phyloP scores from a whole-genome alignment of 768 basidiomycete genomes.

The Mrakia hoshinonis region DNA sequence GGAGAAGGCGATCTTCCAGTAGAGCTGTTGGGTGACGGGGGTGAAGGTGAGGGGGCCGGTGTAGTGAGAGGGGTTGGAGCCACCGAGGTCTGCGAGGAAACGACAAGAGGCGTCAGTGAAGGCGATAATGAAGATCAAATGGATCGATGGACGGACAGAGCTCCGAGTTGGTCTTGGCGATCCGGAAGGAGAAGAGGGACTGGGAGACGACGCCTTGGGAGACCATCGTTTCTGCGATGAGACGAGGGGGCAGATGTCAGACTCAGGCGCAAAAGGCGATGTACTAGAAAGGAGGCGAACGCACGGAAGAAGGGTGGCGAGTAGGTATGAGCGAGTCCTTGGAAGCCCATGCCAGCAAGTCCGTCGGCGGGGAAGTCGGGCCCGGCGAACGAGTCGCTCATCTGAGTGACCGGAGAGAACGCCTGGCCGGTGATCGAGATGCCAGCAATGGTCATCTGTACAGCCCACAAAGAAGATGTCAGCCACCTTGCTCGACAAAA shows the following conservation, averaged over 20 bases:
- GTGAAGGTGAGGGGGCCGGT: constrained; percentile 4
- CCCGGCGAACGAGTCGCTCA: not conserved
- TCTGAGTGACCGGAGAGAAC: not conserved
- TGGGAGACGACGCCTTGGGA: constrained; percentile 1
- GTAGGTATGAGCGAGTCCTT: not conserved
- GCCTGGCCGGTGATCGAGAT: not conserved
- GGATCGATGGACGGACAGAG: not conserved
- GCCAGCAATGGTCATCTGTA: not conserved
- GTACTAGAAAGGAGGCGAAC: not conserved
- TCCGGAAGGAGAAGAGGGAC: constrained; percentile 12
- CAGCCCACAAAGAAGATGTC: not conserved
- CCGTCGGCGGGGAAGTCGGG: constrained; percentile 8
- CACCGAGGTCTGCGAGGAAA: constrained; percentile 5
- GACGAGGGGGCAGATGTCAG: not conserved
- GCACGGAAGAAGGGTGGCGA: constrained; percentile 8
- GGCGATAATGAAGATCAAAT: no score
- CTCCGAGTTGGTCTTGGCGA: constrained; percentile 4
- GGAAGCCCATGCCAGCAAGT: constrained; percentile 2
- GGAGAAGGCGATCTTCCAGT: constrained; percentile 8
- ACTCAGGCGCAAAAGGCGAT: not conserved
- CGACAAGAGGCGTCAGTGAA: not conserved
- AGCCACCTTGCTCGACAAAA: not conserved
- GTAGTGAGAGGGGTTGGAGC: constrained; percentile 4
- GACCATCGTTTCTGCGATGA: not conserved
- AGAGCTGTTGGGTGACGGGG: constrained; percentile 2